These are phyloP conservation scores for Corrigiola litoralis DNA, from an alignment of 179 eudicot species.

Conservation along the genomic window DNA sequence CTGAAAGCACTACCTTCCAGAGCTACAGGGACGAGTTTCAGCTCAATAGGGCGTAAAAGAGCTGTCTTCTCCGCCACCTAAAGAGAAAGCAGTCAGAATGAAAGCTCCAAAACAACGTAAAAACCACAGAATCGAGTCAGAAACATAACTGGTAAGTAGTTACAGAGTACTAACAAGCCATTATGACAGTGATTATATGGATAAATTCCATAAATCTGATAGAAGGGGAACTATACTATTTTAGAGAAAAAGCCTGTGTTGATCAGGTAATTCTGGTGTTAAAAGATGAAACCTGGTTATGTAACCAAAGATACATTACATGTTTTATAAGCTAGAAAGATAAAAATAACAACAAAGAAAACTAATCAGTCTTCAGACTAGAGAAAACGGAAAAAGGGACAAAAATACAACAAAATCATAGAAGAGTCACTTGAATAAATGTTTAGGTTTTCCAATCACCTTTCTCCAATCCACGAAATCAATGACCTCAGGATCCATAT, in stretches of 20 bases:
- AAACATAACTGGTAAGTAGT: background rate
- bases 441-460: conserved; percentile 34
- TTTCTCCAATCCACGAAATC: conserved; percentile 85
- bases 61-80: conserved; percentile 96
- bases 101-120: conserved; percentile 2
- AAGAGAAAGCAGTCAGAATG: conserved; percentile 5
- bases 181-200: too few relatives aligned
- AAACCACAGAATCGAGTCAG: background rate
- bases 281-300: background rate
- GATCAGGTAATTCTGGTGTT: too few relatives aligned
- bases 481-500: conserved; percentile 79
- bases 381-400: background rate
- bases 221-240: background rate
- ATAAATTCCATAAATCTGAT: background rate
- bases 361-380: conserved; percentile 8
- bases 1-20: conserved; percentile 92
- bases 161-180: background rate
- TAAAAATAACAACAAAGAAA: background rate
- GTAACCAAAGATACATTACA: background rate
- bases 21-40: conserved; percentile 78
- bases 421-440: background rate
- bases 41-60: conserved; percentile 69
- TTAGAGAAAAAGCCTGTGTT: background rate
- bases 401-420: background rate
- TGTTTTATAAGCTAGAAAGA: background rate